phyloP scores from a whole-genome alignment of 306 rosid genomes.

The Citrullus mucosospermus region DNA sequence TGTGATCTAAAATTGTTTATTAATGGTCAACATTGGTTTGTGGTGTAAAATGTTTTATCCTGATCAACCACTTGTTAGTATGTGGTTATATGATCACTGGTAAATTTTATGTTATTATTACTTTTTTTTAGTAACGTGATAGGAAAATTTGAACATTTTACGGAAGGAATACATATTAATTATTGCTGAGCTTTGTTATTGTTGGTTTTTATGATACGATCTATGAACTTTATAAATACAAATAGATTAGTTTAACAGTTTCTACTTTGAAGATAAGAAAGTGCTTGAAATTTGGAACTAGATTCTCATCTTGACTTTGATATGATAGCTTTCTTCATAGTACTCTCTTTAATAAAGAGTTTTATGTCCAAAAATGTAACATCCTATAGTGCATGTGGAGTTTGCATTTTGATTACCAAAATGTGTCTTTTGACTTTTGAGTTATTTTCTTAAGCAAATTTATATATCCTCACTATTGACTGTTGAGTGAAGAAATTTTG shows the following conservation, averaged over 20 bases:
- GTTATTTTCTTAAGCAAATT: too few species aligned
- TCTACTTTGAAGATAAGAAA: neutral
- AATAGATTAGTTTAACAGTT: neutral
- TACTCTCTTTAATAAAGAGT: neutral
- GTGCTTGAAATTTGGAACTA: neutral
- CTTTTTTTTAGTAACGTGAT: too few species aligned
- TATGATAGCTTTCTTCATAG: neutral
- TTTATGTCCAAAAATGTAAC: neutral
- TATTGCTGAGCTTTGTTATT: too few species aligned
- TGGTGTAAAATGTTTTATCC: neutral
- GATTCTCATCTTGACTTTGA: neutral
- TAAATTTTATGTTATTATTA: neutral
- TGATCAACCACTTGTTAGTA: neutral
- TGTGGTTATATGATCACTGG: neutral
- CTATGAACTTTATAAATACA: neutral
- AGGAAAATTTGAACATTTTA: too few species aligned
- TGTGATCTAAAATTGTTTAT: neutral
- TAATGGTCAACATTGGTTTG: neutral
- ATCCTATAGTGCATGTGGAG: neutral
- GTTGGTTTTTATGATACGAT: neutral
- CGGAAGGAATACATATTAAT: too few species aligned
- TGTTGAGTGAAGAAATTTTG: too few species aligned
- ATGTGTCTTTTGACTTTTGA: too few species aligned
- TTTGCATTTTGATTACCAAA: neutral
- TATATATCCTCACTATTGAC: too few species aligned